Percentiles rank a stretch among this genome's conserved stretches.
Conservation (phyloP, 345 rosid species). For the Rhizophora apiculata region DNA sequence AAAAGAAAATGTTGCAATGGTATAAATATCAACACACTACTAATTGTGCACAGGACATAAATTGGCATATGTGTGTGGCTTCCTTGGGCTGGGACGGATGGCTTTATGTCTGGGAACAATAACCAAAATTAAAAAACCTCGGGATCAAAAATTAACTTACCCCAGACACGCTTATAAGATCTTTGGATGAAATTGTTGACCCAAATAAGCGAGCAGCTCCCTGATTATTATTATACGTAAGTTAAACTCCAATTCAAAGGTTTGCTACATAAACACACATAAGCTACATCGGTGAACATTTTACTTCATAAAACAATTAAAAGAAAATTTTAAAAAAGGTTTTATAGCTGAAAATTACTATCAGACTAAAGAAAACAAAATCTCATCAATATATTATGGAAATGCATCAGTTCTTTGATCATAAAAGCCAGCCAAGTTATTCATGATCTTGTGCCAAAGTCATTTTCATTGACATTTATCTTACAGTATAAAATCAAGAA, state of each 20-base stretch:
- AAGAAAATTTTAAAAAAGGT: no score
- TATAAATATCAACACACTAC: background rate
- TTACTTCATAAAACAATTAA: background rate
- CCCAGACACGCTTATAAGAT: constrained; percentile 79
- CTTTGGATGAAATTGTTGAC: constrained; percentile 75
- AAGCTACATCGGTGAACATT: background rate
- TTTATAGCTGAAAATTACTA: background rate
- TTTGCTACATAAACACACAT: background rate
- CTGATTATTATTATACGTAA: constrained; percentile 39
- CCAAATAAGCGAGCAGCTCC: constrained; percentile 95
- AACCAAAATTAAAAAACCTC: background rate
- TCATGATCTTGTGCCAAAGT: no score
- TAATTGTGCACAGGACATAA: no score
- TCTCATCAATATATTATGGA: no score
- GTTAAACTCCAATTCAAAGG: background rate
- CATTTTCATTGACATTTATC: no score
- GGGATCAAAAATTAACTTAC: constrained; percentile 42
- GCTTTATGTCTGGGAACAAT: background rate
- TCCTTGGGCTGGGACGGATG: background rate
- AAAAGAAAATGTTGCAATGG: background rate
- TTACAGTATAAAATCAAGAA: no score
- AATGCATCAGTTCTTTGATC: no score
- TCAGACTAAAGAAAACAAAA: background rate
- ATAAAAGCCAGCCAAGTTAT: no score
- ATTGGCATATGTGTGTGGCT: no score